phyloP scores from a whole-genome alignment of 495 filamentous ascomycete species.

The Aspergillus sclerotiicarbonarius region DNA sequence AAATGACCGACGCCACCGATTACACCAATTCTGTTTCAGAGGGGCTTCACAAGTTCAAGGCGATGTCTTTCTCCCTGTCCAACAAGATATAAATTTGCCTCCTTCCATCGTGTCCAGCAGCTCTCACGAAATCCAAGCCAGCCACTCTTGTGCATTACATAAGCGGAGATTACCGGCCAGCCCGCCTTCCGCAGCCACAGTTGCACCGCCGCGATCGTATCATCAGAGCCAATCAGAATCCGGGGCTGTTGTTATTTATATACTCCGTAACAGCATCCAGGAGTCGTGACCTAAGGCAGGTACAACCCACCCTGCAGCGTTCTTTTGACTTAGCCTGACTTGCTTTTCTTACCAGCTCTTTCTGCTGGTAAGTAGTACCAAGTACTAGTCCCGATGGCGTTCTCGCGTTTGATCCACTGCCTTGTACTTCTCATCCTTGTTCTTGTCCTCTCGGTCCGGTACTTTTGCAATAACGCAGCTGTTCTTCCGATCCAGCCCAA shows the following conservation, averaged over 20 bases:
- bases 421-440: constrained; percentile 13
- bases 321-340: not conserved
- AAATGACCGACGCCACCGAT: constrained; percentile 17
- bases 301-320: constrained; percentile 17
- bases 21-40: constrained; percentile 3
- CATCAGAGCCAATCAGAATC: constrained; percentile 3
- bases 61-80: not conserved
- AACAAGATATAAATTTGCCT: constrained; percentile 16
- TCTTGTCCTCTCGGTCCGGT: constrained; percentile 17
- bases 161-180: constrained; percentile 3
- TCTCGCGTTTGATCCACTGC: constrained; percentile 6
- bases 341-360: not conserved
- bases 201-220: constrained; percentile 10
- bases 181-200: constrained; percentile 4
- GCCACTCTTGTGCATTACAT: not conserved
- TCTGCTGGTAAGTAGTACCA: not conserved
- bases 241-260: constrained; percentile 15
- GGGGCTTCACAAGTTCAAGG: not conserved
- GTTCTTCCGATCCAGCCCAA: constrained; percentile 11
- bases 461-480: constrained; percentile 21
- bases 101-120: not conserved
- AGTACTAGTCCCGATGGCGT: constrained; percentile 10
- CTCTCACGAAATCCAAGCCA: not conserved
- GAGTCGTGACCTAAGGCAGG: constrained; percentile 6
- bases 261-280: not conserved